Percentiles rank a stretch among this genome's conserved stretches.
These are phyloP conservation scores for Penicillium hesseltinei DNA, from an alignment of 2,329 filamentous ascomycete species.

Conservation along the genomic window DNA sequence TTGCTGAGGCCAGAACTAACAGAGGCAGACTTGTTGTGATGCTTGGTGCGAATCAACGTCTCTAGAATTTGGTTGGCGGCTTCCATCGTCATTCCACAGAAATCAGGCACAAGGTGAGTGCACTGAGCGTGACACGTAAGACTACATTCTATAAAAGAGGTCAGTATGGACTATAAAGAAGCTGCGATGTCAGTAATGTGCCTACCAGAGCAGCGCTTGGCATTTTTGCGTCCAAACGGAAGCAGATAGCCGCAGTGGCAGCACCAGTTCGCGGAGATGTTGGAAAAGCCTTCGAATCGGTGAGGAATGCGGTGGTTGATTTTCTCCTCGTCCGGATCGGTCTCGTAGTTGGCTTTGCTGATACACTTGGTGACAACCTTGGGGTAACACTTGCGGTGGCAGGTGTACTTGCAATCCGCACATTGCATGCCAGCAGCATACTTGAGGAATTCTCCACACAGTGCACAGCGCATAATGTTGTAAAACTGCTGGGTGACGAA, in stretches of 20 bases:
- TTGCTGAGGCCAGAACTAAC: slow-evolving; percentile 58
- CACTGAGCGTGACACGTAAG: slow-evolving; percentile 90
- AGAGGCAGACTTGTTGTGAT: slow-evolving; percentile 59
- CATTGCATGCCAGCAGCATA: slow-evolving; percentile 99
- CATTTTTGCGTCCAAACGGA: slow-evolving; percentile 92
- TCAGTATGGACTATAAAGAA: slow-evolving; percentile 11
- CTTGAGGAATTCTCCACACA: slow-evolving; percentile 97
- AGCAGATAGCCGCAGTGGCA: slow-evolving; percentile 97
- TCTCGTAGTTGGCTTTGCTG: slow-evolving; percentile 98
- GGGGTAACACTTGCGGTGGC: slow-evolving; percentile 93
- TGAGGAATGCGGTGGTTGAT: slow-evolving; percentile 99
- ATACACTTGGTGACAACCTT: slow-evolving; percentile 99
- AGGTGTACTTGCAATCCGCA: slow-evolving; percentile 99
- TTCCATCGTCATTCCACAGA: slow-evolving; percentile 99
- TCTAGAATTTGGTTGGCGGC: slow-evolving; percentile 90
- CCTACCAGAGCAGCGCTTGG: slow-evolving; percentile 81
- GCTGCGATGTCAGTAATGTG: background rate
- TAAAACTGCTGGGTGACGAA: slow-evolving; percentile 99
- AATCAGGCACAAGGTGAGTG: slow-evolving; percentile 93
- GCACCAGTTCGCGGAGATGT: slow-evolving; percentile 98
- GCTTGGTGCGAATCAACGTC: slow-evolving; percentile 77
- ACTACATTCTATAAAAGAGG: slow-evolving; percentile 66
- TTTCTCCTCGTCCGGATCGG: slow-evolving; percentile 97
- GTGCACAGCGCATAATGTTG: slow-evolving; percentile 99
- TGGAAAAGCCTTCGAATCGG: slow-evolving; percentile 93